Conservation (phyloP, 345 rosid species). For the Lepidium didymum region DNA sequence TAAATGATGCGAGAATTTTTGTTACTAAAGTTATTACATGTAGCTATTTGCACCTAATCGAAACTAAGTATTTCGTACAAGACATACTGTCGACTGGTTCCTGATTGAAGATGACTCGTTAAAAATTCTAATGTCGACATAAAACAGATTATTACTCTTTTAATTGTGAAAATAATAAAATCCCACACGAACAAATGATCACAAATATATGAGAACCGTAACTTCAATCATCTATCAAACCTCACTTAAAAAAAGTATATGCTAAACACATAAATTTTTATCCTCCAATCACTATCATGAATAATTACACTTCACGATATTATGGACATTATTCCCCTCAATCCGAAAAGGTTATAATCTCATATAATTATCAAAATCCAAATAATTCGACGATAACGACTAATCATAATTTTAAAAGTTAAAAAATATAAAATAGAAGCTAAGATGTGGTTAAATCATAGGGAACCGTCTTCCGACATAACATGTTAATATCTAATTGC, state of each 20-base stretch:
- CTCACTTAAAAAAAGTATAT: conserved; percentile 19
- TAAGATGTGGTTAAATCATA: conserved; percentile 2
- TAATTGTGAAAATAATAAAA: too few species aligned
- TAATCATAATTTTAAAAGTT: not conserved
- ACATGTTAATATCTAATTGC: conserved; percentile 1
- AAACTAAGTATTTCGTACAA: conserved; percentile 8
- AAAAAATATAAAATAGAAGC: not conserved
- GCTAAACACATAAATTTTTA: conserved; percentile 18
- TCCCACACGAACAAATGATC: too few species aligned
- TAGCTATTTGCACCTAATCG: conserved; percentile 14
- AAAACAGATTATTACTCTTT: not conserved
- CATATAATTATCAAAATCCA: not conserved
- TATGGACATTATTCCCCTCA: conserved; percentile 21
- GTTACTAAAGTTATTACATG: conserved; percentile 1
- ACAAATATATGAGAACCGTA: not conserved
- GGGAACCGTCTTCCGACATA: conserved; percentile 20
- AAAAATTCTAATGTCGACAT: not conserved
- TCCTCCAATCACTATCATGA: conserved; percentile 20
- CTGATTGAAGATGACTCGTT: conserved; percentile 19
- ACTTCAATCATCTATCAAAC: conserved; percentile 23
- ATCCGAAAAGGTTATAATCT: conserved; percentile 14
- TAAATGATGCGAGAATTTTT: conserved; percentile 10
- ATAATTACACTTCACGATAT: not conserved
- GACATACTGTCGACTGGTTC: conserved; percentile 15
- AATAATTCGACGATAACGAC: conserved; percentile 9